Base-by-base conservation (phyloP, 1,284 basidiomycete species). In the Marasmius fiardii region DNA sequence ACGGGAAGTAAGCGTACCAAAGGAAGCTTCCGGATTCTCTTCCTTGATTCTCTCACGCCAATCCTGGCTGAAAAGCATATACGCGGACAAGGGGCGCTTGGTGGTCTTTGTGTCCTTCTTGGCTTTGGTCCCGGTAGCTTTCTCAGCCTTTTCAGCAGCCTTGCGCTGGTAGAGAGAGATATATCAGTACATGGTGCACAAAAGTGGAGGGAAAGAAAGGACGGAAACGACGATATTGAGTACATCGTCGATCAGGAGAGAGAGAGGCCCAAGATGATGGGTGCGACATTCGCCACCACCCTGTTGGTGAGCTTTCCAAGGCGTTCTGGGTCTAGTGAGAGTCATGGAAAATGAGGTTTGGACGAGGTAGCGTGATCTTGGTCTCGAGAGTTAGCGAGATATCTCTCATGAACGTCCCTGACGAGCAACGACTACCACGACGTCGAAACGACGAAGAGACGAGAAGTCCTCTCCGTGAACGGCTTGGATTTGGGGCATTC, bases 31-130 rank as follows among this genome's bases (percentile, higher is more conserved):
- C 54, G 94, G 93, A 80, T 98, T 97, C 78, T 96, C 95, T 55
- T 82, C 68, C 85, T 95, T 96, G 82, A 98, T 92, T 68, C 89
- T 86, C 75, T 96, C 92, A 69, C 95, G 85, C 88, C 92, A 92
- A 75, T 95, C 95, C 73, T 95, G 92, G 67, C 86, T 89, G 82
- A 98, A 98, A 89, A 95, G 95, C 95, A 98, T 97, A 80, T 97
- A 98, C 54, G 95, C 94, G 52, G 94, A 96, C 53, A 97, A 82
- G 2, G 93, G 89, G 53, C 93, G 85, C 77, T 95, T 95, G 57
- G 93, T 93, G 10, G 90, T 88, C 68, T 90, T 88, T 60, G 84
- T 82, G 71, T 92, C 87, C 72, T 92, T 93, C 76, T 88, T 89
- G 55, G 74, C 72, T 65, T 81, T 81, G 66, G n/a, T n/a, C n/a